Evolutionary conservation across 148 eudicot genomes (phyloP).

Genomic region (Fagopyrum tataricum): DNA sequence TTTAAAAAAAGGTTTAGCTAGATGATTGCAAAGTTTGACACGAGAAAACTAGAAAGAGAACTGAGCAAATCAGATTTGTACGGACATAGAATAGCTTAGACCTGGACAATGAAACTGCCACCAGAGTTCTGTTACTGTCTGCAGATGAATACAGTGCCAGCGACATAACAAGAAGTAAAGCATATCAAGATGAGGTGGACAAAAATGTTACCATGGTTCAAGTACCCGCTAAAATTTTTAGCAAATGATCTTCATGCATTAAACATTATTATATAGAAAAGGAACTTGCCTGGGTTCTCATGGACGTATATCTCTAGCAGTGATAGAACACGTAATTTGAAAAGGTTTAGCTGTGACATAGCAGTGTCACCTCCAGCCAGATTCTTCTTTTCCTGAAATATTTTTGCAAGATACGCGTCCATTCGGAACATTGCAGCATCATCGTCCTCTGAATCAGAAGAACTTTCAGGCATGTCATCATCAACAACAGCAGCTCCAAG

Average conservation of each 20-base stretch:
- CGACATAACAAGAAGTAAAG: neutral
- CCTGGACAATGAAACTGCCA: neutral
- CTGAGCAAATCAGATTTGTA: neutral
- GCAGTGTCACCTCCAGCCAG: slow-evolving; percentile 83
- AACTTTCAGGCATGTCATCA: slow-evolving; percentile 36
- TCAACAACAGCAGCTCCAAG: slow-evolving; percentile 9
- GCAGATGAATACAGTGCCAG: neutral
- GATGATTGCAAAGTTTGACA: neutral
- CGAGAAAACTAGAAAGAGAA: neutral
- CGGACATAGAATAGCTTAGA: neutral
- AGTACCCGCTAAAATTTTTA: neutral
- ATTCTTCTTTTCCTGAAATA: slow-evolving; percentile 67
- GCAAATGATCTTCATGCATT: neutral
- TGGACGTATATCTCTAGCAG: slow-evolving; percentile 82
- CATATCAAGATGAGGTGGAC: neutral
- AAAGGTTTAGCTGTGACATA: slow-evolving; percentile 81
- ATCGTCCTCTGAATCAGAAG: slow-evolving; percentile 80
- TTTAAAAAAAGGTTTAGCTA: too few species aligned
- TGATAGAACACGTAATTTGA: slow-evolving; percentile 94
- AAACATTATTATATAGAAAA: neutral
- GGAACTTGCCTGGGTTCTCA: slow-evolving; percentile 73
- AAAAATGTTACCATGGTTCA: neutral
- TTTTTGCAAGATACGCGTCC: slow-evolving; percentile 64
- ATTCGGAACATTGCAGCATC: slow-evolving; percentile 99
- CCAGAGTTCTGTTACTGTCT: neutral